These are phyloP conservation scores for Geoglossum cookeanum DNA, from an alignment of 2,329 filamentous ascomycete species.

Conservation along the genomic window DNA sequence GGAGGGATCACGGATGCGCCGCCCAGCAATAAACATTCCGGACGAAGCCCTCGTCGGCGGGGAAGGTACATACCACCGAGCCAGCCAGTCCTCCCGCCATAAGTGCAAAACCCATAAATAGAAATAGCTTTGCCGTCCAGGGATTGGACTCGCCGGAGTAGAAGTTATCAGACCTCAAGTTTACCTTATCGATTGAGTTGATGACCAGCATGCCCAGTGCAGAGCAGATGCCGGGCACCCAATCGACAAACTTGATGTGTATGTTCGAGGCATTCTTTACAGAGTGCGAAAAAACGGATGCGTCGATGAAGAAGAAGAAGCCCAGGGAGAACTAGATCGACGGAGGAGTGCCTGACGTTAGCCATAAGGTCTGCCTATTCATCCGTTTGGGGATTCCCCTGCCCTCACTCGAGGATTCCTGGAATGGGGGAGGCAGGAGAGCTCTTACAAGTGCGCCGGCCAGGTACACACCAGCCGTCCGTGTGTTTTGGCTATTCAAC, in stretches of 20 bases:
- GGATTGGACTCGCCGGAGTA: slow-evolving; percentile 46
- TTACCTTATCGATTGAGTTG: slow-evolving; percentile 51
- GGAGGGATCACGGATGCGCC: neutral
- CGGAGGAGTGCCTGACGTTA: neutral
- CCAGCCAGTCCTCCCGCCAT: slow-evolving; percentile 49
- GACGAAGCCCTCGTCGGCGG: neutral
- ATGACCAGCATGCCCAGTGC: slow-evolving; percentile 52
- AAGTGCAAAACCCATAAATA: slow-evolving; percentile 51
- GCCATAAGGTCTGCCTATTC: neutral
- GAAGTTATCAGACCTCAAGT: slow-evolving; percentile 43
- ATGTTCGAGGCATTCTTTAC: slow-evolving; percentile 39
- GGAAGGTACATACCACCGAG: slow-evolving; percentile 30
- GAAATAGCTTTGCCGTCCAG: slow-evolving; percentile 50
- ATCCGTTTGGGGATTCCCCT: neutral
- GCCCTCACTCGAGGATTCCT: slow-evolving; percentile 5
- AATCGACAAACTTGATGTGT: slow-evolving; percentile 52
- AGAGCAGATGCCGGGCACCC: slow-evolving; percentile 52
- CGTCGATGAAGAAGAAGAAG: slow-evolving; percentile 51
- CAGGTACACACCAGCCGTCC: slow-evolving; percentile 45
- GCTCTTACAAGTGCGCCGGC: slow-evolving; percentile 43
- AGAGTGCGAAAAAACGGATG: slow-evolving; percentile 43
- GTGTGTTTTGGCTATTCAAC: slow-evolving; percentile 43
- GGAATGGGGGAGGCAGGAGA: neutral
- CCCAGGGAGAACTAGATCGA: slow-evolving; percentile 42
- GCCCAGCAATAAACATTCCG: neutral